These are phyloP conservation scores for Alopecurus myosuroides DNA, from an alignment of 176 grass and related monocot genomes.

Conservation along the genomic window DNA sequence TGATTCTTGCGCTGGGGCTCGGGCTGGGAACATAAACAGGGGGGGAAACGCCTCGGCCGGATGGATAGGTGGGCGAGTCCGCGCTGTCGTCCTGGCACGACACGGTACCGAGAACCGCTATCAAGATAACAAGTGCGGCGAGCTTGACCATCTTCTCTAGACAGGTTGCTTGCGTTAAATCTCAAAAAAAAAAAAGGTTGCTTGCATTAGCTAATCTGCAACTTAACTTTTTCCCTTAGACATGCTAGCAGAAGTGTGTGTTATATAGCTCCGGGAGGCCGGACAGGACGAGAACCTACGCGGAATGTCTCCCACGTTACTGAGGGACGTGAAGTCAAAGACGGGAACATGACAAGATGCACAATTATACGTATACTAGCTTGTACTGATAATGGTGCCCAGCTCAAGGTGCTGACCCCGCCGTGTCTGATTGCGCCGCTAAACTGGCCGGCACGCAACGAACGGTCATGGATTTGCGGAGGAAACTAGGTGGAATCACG, in stretches of 20 bases:
- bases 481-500: neutral
- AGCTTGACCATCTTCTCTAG: slow-evolving; percentile 9
- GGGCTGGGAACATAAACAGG: neutral
- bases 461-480: neutral
- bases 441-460: neutral
- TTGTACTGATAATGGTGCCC: neutral
- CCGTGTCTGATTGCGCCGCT: neutral
- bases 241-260: neutral
- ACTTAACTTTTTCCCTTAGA: neutral
- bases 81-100: too few species aligned
- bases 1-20: neutral
- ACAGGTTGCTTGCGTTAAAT: neutral
- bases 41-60: too few species aligned
- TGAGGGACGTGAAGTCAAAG: neutral
- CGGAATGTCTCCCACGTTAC: neutral
- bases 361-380: neutral
- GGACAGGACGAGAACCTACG: neutral
- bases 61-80: too few species aligned
- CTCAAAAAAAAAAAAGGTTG: neutral
- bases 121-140: neutral
- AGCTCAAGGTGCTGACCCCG: neutral
- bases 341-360: neutral
- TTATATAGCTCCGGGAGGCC: neutral
- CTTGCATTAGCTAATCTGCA: neutral
- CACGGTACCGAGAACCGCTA: slow-evolving; percentile 9